Conservation (phyloP, 1,284 basidiomycete genomes). For the Sutorius eximius region DNA sequence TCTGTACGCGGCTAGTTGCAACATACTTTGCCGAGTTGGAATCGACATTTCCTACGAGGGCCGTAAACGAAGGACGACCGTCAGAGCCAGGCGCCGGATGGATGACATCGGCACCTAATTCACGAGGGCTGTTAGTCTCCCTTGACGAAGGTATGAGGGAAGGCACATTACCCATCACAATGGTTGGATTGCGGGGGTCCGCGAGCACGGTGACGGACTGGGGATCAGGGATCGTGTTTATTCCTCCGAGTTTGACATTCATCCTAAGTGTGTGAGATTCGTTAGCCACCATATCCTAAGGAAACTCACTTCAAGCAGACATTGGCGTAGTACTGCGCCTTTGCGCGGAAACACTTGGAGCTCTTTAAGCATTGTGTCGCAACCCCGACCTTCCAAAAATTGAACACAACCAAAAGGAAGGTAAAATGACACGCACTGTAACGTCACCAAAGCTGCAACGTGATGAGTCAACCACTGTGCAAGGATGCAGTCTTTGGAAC, state of each 20-base stretch:
- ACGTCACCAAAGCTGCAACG: conserved; percentile 66
- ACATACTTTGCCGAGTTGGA: conserved; percentile 56
- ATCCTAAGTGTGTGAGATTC: conserved; percentile 45
- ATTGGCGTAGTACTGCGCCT: conserved; percentile 74
- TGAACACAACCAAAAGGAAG: background rate
- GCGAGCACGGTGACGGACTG: conserved; percentile 59
- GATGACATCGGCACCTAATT: conserved; percentile 70
- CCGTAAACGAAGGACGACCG: conserved; percentile 72
- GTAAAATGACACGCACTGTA: conserved; percentile 40
- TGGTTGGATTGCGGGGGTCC: conserved; percentile 67
- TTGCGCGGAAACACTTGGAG: conserved; percentile 60
- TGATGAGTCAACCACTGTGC: conserved; percentile 1
- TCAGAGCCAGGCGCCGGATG: conserved; percentile 75
- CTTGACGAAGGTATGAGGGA: background rate
- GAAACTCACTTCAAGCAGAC: conserved; percentile 68
- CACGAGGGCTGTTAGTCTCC: conserved; percentile 4
- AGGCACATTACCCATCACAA: conserved; percentile 63
- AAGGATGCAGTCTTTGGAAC: conserved; percentile 29
- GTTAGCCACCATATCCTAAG: background rate
- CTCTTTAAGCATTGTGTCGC: conserved; percentile 74
- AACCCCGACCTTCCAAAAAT: conserved; percentile 54
- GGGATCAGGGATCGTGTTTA: conserved; percentile 71
- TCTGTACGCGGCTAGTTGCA: conserved; percentile 62
- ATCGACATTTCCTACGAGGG: conserved; percentile 74
- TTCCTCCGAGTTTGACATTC: conserved; percentile 79